Percentiles rank a stretch among this genome's conserved stretches.
Evolutionary conservation across 148 eudicot species (phyloP).

Genomic region (Rhododendron molle): DNA sequence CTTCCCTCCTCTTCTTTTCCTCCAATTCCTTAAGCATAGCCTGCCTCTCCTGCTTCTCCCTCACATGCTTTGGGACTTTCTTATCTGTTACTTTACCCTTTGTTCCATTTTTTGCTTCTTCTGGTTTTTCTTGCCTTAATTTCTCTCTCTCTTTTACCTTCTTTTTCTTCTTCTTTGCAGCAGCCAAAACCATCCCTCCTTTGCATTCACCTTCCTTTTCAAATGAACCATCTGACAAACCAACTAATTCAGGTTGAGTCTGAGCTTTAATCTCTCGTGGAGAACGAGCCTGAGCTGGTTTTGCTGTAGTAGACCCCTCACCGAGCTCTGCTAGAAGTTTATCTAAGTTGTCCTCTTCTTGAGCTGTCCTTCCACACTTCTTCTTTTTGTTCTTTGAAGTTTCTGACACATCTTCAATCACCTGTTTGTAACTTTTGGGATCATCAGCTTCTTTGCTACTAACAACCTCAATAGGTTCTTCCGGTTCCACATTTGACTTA

Average conservation of each 20-base stretch:
- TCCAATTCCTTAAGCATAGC: conserved; percentile 65
- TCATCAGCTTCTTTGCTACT: conserved; percentile 23
- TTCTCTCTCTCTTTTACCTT: conserved; percentile 52
- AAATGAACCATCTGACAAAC: conserved; percentile 27
- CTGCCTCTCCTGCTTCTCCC: conserved; percentile 84
- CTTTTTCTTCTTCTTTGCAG: conserved; percentile 72
- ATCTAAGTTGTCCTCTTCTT: conserved; percentile 84
- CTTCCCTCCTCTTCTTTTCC: conserved; percentile 68
- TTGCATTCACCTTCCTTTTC: conserved; percentile 53
- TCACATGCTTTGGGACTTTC: conserved; percentile 75
- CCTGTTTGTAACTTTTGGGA: conserved; percentile 26
- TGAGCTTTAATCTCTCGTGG: conserved; percentile 38
- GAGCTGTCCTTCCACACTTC: conserved; percentile 64
- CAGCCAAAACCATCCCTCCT: conserved; percentile 42
- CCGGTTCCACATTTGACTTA: conserved; percentile 12
- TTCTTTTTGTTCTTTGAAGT: conserved; percentile 77
- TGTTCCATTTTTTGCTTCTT: conserved; percentile 41
- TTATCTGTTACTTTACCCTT: conserved; percentile 56
- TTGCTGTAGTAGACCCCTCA: conserved; percentile 42
- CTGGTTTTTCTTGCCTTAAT: conserved; percentile 34
- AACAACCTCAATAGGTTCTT: conserved; percentile 11
- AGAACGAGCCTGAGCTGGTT: conserved; percentile 29
- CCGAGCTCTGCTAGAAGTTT: conserved; percentile 78
- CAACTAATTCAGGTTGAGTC: conserved; percentile 33
- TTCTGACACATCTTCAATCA: conserved; percentile 28